A percentile compares a stretch with the other conserved stretches of the same genome.
Conservation (phyloP, 129 eudicot species). For the Arctium lappa region DNA sequence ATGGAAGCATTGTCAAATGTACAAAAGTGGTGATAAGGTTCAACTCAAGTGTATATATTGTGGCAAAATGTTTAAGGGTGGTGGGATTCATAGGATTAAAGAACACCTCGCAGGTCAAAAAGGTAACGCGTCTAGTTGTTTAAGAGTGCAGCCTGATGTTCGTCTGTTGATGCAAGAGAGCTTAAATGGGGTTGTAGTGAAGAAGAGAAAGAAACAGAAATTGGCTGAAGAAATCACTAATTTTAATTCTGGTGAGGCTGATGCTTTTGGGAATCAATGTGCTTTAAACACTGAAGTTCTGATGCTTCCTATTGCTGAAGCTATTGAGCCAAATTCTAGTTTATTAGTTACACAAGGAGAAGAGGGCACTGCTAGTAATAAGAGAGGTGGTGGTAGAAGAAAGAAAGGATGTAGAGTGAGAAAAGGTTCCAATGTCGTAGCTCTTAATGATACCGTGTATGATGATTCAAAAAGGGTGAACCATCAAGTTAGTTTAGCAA, state of each 20-base stretch:
- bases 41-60: conserved; percentile 89
- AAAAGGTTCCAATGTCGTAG: conserved; percentile 28
- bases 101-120: conserved; percentile 93
- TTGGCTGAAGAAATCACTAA: conserved; percentile 47
- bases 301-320: conserved; percentile 47
- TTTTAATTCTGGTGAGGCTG: conserved; percentile 37
- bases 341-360: conserved; percentile 38
- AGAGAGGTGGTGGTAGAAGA: conserved; percentile 47
- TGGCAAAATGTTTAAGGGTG: conserved; percentile 91
- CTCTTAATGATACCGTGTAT: conserved; percentile 9
- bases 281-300: conserved; percentile 33
- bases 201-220: conserved; percentile 79
- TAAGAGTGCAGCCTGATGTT: conserved; percentile 75
- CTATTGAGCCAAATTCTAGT: conserved; percentile 36
- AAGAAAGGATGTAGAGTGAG: conserved; percentile 65
- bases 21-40: conserved; percentile 67
- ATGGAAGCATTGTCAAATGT: conserved; percentile 93
- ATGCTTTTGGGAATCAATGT: conserved; percentile 39
- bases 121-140: conserved; percentile 87
- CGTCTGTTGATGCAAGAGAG: conserved; percentile 75
- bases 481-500: conserved; percentile 60
- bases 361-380: conserved; percentile 20
- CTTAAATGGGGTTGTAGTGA: conserved; percentile 60
- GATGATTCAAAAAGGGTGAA: conserved; percentile 46
- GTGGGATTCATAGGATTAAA: conserved; percentile 95